Base-by-base conservation (phyloP, 495 filamentous ascomycete species). In the Ascodesmis nigricans region DNA sequence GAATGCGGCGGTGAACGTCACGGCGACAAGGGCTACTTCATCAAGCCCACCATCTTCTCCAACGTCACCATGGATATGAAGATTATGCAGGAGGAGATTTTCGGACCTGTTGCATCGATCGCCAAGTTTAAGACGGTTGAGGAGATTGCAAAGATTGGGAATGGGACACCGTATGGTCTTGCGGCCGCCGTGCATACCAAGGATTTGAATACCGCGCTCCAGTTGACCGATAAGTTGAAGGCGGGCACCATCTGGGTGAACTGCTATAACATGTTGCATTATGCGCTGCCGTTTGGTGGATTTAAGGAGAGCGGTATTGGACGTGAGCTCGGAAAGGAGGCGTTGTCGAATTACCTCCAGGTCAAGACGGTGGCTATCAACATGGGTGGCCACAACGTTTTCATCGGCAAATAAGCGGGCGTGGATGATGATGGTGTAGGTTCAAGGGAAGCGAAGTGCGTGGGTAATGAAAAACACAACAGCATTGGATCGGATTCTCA, bases 71-170 rank as follows among this genome's bases (percentile, higher is more conserved):
- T 66, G 39, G 67, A 91, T 56, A 93, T 95, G 84, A 91, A 91
- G 75, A 92, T 95, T 56, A 77, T 84, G 67, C 73, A 84, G 62
- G 84, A 95, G 62, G 84, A 95, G 63, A 93, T 95, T 59, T 95
- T 95, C 58, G 84, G 84, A 33, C 84, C 84, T 34, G 84, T 95
- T 39, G 78, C 79, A 60, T 72, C 76, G 34, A 77, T 95, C 46
- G 69, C 79, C 61, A 95, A 93, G 62, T 93, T 95, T 68, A 74
- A 73, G 62, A 73, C 69, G 43, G 73, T 80, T 58, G 82, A 73
- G 7, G 84, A 95, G 35, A 77, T 70, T 42, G 72, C 93, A 58
- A 60, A 65, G 40, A 58, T 79, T 30, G 82, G 68, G 43, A 93
- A 95, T 66, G 61, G 67, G 58, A 76, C 74, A 52, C 69, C 55